These are phyloP conservation scores for Parastagonospora avenae DNA, from an alignment of 2,329 filamentous ascomycete species.

Conservation along the genomic window DNA sequence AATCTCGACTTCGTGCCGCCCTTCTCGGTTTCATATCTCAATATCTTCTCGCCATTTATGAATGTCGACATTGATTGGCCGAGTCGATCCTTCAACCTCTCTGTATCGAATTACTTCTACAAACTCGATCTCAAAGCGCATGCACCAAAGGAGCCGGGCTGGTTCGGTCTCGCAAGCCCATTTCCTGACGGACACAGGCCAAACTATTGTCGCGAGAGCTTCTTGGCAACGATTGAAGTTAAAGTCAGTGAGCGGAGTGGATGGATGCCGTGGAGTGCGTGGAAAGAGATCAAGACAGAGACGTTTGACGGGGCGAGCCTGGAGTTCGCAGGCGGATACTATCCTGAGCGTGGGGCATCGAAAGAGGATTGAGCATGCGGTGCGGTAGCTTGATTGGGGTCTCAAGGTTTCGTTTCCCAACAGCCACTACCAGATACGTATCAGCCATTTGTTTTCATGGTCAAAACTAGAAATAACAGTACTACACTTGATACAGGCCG, in stretches of 20 bases:
- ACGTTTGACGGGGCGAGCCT: constrained; percentile 52
- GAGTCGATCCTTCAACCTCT: constrained; percentile 45
- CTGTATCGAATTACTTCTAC: constrained; percentile 45
- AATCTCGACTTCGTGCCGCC: constrained; percentile 53
- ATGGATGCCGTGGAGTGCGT: constrained; percentile 40
- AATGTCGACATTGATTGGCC: constrained; percentile 49
- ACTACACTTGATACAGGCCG: no score
- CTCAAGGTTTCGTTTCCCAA: no score
- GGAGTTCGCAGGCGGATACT: constrained; percentile 57
- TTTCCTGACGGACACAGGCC: constrained; percentile 53
- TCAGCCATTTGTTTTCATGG: no score
- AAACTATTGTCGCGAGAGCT: constrained; percentile 55
- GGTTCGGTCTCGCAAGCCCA: constrained; percentile 54
- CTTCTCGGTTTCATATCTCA: constrained; percentile 44
- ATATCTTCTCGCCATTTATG: constrained; percentile 50
- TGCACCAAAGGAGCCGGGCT: constrained; percentile 49
- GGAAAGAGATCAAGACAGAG: constrained; percentile 49
- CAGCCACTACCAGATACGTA: no score
- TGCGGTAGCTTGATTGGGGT: not conserved
- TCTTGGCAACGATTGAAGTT: constrained; percentile 52
- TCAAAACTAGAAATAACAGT: no score
- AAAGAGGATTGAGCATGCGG: constrained; percentile 27
- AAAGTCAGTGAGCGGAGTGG: constrained; percentile 48
- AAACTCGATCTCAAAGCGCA: constrained; percentile 50
- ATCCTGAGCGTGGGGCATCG: constrained; percentile 48